Evolutionary conservation across 2,329 filamentous ascomycete genomes (phyloP).

Genomic region (Ambrosiella beaveri): DNA sequence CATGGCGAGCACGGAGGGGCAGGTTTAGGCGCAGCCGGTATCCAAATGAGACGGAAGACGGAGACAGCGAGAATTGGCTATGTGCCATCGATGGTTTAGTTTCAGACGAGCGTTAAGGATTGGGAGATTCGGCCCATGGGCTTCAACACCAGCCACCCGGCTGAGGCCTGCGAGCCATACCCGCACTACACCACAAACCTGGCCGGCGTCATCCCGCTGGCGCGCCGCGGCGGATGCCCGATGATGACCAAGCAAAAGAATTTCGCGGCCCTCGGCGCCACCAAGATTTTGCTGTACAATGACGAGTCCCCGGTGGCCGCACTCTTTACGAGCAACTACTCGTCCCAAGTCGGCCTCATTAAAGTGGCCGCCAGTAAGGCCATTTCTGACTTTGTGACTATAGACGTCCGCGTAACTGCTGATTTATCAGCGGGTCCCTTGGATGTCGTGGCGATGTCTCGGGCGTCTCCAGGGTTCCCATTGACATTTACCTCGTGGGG

Average conservation of each 20-base stretch:
- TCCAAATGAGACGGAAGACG: not conserved
- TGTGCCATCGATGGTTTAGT: constrained; percentile 5
- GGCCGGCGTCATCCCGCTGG: constrained; percentile 15
- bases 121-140: constrained; percentile 27
- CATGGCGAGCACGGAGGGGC: constrained; percentile 24
- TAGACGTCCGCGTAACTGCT: constrained; percentile 23
- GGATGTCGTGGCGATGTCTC: constrained; percentile 17
- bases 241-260: constrained; percentile 18
- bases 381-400: constrained; percentile 17
- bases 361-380: constrained; percentile 15
- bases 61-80: constrained; percentile 5
- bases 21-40: constrained; percentile 6
- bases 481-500: constrained; percentile 14
- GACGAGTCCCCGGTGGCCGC: constrained; percentile 19
- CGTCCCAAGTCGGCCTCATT: constrained; percentile 14
- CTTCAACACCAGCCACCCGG: constrained; percentile 16
- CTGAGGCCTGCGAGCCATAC: constrained; percentile 18
- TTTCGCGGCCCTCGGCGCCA: constrained; percentile 17
- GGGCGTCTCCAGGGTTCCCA: constrained; percentile 22
- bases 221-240: constrained; percentile 21
- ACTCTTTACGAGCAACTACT: constrained; percentile 7
- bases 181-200: constrained; percentile 15
- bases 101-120: not conserved
- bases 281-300: constrained; percentile 20
- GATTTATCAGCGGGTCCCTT: constrained; percentile 21